phyloP scores from a whole-genome alignment of 1,284 basidiomycete genomes.

The Malassezia pachydermatis region DNA sequence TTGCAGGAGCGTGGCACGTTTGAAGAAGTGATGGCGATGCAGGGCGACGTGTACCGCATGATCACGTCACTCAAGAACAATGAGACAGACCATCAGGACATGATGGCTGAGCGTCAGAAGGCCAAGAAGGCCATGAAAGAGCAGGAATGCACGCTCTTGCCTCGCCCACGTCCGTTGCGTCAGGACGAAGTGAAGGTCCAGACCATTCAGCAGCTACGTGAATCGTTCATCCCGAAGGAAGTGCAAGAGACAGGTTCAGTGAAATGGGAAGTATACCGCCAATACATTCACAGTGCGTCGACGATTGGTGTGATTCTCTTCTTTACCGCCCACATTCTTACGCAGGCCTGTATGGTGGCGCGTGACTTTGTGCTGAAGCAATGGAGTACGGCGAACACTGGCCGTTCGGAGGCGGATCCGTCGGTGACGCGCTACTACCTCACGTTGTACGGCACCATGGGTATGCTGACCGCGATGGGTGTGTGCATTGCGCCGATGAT shows the following conservation, averaged over 20 bases:
- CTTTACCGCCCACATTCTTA: conserved; percentile 29
- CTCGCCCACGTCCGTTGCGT: conserved; percentile 31
- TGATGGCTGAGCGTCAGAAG: background rate
- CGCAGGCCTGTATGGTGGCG: conserved; percentile 36
- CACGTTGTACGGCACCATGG: conserved; percentile 37
- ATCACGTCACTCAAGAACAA: conserved; percentile 52
- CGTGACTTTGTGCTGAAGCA: conserved; percentile 45
- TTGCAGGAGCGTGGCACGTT: conserved; percentile 61
- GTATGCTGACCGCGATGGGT: conserved; percentile 29
- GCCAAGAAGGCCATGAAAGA: conserved; percentile 8
- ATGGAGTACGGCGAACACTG: conserved; percentile 37
- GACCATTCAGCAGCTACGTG: conserved; percentile 40
- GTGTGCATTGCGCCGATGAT: conserved; percentile 43
- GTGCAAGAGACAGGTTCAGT: conserved; percentile 38
- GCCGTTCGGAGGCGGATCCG: conserved; percentile 19
- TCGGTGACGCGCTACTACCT: conserved; percentile 33
- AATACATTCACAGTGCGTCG: conserved; percentile 38
- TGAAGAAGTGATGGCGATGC: conserved; percentile 55
- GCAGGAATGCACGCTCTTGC: conserved; percentile 21
- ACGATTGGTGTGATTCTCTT: conserved; percentile 32
- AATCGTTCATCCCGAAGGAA: conserved; percentile 36
- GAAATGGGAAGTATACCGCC: conserved; percentile 36
- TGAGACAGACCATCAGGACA: conserved; percentile 6
- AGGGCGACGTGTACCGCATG: conserved; percentile 67
- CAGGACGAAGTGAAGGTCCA: conserved; percentile 36